Base-by-base conservation (phyloP, 352 stramenopile genomes). In the Phytophthora idaei region DNA sequence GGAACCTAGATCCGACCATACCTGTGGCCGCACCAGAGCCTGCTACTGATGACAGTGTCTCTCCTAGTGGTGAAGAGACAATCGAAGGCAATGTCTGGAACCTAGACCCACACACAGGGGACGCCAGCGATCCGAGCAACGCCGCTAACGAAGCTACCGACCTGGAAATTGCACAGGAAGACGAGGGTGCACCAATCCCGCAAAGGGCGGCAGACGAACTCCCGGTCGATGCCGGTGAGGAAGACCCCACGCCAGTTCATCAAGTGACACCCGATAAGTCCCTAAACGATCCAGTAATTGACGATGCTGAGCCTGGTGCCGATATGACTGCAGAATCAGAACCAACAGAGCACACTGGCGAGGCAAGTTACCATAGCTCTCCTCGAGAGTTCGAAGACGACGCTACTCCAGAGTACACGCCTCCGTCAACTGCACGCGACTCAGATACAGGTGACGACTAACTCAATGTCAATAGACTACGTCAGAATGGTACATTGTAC, bases 381-480 rank as follows among this genome's bases (percentile, higher is more conserved):
- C 9, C 48, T 59, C 41, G 44, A 37, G 61, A 46, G 28, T 61
- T n/a, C 11, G 47, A 62, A 61, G 56, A 51, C 17, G 36, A 59
- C 44, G 39, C 29, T 27, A 74, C 67, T 41, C 67, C 56, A 51
- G 67, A 74, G 6, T 74, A 74, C 39, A 74, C 67, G 14, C 67
- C 67, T 0, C 49, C 56, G 14, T 74, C 61, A 27, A 50, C 67
- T 17, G 61, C 44, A 21, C 67, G 67, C 42, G 62, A 75, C 56
- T 70, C 63, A 47, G 53, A 66, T 5, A 56, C 44, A 51, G 51
- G 21, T 31, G 52, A 71, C 37, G 44, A 60, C 12, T 34, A 57
- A 64, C 46, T 21, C 17, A 21, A 21, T 21, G 17, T 64, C 28
- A 64, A 64, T 61, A 61, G 28, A 57, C 21, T 42, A 67, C 50